These are phyloP conservation scores for Vinca minor DNA, from an alignment of 257 asterid species.

Conservation along the genomic window DNA sequence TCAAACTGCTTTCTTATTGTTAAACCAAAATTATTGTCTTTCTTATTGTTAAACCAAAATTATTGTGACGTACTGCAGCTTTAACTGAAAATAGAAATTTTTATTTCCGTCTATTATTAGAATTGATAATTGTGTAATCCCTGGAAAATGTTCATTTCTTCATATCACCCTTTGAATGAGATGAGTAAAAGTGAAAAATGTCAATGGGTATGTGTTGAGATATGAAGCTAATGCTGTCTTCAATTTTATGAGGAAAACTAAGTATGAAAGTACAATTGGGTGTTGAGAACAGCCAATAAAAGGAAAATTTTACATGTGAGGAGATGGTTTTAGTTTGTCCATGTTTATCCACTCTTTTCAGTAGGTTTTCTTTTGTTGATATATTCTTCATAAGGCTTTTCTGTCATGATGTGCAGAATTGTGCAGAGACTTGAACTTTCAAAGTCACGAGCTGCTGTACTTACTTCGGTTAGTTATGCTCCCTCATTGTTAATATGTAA, in stretches of 20 bases:
- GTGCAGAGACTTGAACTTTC: constrained; percentile 92
- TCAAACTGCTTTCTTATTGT: constrained; percentile 1
- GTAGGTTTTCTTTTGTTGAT: constrained; percentile 5
- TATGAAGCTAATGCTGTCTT: not conserved
- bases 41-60: too few relatives aligned
- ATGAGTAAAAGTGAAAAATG: not conserved
- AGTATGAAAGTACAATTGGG: not conserved
- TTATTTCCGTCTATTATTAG: not conserved
- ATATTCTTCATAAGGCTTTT: not conserved
- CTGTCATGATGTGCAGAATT: constrained; percentile 43
- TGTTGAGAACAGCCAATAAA: not conserved
- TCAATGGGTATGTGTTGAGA: not conserved
- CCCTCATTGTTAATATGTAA: not conserved
- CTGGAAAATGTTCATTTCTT: not conserved
- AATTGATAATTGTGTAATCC: not conserved
- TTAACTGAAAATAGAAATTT: not conserved
- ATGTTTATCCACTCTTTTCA: not conserved
- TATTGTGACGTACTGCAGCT: not conserved
- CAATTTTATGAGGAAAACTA: not conserved
- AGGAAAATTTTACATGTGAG: not conserved
- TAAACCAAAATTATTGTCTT: not conserved
- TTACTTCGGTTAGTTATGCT: constrained; percentile 65
- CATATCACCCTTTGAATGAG: constrained; percentile 1
- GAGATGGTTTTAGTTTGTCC: not conserved
- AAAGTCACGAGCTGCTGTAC: constrained; percentile 95